Percentiles rank a stretch among this genome's conserved stretches.
Evolutionary conservation across 1,284 basidiomycete species (phyloP).

Genomic region (Cutaneotrichosporon cyanovorans): DNA sequence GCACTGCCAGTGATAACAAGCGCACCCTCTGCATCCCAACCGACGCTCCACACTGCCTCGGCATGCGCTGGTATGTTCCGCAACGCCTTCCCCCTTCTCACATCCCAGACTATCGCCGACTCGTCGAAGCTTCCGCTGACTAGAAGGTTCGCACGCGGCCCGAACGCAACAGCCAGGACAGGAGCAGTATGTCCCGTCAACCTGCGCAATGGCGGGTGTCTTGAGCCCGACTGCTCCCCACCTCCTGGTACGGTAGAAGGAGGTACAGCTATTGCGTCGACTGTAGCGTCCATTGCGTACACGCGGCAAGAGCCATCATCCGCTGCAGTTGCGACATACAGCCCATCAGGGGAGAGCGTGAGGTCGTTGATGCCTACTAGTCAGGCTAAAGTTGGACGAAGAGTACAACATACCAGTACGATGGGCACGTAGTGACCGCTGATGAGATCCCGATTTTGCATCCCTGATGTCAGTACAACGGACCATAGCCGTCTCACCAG

Average conservation of each 20-base stretch:
- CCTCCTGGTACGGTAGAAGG: not conserved
- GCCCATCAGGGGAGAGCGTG: constrained; percentile 72
- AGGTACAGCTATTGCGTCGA: not conserved
- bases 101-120: constrained; percentile 90
- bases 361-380: constrained; percentile 70
- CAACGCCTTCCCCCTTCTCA: constrained; percentile 70
- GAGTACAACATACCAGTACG: constrained; percentile 22
- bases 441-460: constrained; percentile 24
- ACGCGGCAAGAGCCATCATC: constrained; percentile 54
- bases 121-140: constrained; percentile 93
- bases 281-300: constrained; percentile 7
- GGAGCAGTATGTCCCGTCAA: constrained; percentile 84
- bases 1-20: constrained; percentile 88
- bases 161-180: constrained; percentile 86
- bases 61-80: constrained; percentile 88
- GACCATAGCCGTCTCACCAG: constrained; percentile 18
- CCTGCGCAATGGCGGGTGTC: constrained; percentile 42
- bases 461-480: constrained; percentile 24
- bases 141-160: constrained; percentile 76
- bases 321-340: constrained; percentile 77
- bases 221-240: not conserved
- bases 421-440: constrained; percentile 25
- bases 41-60: constrained; percentile 87
- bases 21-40: constrained; percentile 89
- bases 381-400: not conserved